Conservation (phyloP, 768 basidiomycete species). For the Floccularia luteovirens region DNA sequence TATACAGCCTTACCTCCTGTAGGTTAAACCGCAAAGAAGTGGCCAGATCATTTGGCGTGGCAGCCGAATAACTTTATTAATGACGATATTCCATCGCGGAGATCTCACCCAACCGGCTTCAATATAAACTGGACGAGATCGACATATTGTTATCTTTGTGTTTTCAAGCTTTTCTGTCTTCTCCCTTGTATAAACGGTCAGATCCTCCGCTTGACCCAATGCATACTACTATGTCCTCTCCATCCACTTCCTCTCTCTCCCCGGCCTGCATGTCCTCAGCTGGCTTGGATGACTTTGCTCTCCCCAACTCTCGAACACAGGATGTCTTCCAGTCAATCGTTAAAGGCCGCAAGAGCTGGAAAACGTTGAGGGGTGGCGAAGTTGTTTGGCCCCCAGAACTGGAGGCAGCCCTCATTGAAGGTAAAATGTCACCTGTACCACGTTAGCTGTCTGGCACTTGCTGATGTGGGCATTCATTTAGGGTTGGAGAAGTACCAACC, state of each 20-base stretch:
- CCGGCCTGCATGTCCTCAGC: slow-evolving; percentile 6
- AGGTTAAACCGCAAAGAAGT: slow-evolving; percentile 18
- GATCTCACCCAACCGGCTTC: slow-evolving; percentile 17
- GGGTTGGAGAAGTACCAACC: slow-evolving; percentile 69
- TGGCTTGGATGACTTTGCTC: slow-evolving; percentile 11
- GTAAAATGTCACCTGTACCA: slow-evolving; percentile 23
- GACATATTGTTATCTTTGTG: slow-evolving; percentile 12
- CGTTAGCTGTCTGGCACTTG: background rate
- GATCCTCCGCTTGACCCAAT: slow-evolving; percentile 10
- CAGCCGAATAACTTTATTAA: slow-evolving; percentile 27
- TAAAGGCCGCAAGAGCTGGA: slow-evolving; percentile 68
- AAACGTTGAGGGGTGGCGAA: slow-evolving; percentile 64
- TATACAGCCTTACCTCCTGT: slow-evolving; percentile 27
- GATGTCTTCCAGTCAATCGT: slow-evolving; percentile 64
- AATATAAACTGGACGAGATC: slow-evolving; percentile 22
- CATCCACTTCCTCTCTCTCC: slow-evolving; percentile 10
- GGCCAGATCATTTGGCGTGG: slow-evolving; percentile 21
- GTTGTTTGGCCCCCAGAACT: slow-evolving; percentile 77
- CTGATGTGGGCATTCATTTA: slow-evolving; percentile 18
- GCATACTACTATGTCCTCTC: slow-evolving; percentile 5
- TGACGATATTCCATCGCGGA: slow-evolving; percentile 15
- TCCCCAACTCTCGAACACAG: slow-evolving; percentile 30
- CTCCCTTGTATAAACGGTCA: background rate
- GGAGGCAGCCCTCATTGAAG: slow-evolving; percentile 72
- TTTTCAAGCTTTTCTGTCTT: slow-evolving; percentile 3